These are phyloP conservation scores for Hypomontagnella monticulosa DNA, from an alignment of 495 filamentous ascomycete species.

Conservation along the genomic window DNA sequence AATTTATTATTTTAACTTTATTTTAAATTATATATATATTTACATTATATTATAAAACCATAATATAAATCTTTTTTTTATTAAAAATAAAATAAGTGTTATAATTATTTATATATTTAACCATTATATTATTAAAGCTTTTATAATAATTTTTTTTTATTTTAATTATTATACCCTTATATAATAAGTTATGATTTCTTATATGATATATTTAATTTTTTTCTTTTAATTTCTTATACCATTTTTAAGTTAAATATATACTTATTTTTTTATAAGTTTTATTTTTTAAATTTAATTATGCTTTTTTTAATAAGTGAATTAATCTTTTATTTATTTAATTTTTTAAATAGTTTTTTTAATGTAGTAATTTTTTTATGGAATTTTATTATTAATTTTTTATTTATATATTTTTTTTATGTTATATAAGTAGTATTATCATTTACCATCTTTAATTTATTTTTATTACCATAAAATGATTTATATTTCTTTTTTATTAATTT, in stretches of 20 bases:
- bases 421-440: not conserved
- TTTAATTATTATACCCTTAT: not conserved
- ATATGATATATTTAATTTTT: not conserved
- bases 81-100: not conserved
- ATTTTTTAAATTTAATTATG: not conserved
- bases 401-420: not conserved
- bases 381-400: not conserved
- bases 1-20: not conserved
- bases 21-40: not conserved
- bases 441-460: not conserved
- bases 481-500: not conserved
- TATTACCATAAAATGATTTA: not conserved
- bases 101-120: not conserved
- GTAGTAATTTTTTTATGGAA: not conserved
- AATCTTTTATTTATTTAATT: not conserved
- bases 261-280: not conserved
- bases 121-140: not conserved
- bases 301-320: not conserved
- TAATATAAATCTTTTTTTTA: not conserved
- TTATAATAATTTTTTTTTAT: constrained; percentile 1
- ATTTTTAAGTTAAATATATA: not conserved
- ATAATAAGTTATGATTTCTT: not conserved
- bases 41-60: not conserved
- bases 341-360: not conserved
- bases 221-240: not conserved